Evolutionary conservation across 2,329 filamentous ascomycete species (phyloP).

Genomic region (Colletotrichum scovillei): DNA sequence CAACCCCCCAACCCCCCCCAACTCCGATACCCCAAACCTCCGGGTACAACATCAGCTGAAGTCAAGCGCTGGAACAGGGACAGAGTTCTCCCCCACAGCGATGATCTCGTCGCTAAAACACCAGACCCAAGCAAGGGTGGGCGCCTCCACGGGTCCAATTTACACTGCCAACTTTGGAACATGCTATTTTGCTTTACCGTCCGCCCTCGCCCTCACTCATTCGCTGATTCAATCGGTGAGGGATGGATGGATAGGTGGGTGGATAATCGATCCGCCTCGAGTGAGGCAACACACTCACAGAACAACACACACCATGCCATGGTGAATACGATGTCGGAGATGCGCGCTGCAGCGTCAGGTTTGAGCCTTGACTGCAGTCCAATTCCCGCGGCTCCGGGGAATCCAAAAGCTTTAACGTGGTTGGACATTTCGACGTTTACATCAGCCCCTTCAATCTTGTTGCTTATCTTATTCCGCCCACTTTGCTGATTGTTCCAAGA

Average conservation of each 20-base stretch:
- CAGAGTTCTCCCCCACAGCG: slow-evolving; percentile 22
- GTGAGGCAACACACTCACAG: not conserved
- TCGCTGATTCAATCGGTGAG: not conserved
- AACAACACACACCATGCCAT: not conserved
- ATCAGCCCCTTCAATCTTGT: slow-evolving; percentile 26
- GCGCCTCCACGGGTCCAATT: not conserved
- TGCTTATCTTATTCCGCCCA: slow-evolving; percentile 20
- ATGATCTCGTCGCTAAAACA: slow-evolving; percentile 16
- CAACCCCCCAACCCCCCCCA: not conserved
- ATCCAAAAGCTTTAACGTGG: too few relatives aligned
- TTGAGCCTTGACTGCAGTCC: not conserved
- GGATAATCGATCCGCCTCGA: not conserved
- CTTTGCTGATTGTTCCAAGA: slow-evolving; percentile 13
- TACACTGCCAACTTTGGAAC: slow-evolving; percentile 14
- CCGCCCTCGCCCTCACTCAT: not conserved
- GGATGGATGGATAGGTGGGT: not conserved
- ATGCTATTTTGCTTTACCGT: not conserved
- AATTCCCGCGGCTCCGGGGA: not conserved
- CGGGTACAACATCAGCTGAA: not conserved
- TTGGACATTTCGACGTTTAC: slow-evolving; percentile 2
- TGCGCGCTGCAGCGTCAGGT: not conserved
- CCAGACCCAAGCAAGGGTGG: not conserved
- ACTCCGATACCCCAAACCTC: not conserved
- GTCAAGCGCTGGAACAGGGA: slow-evolving; percentile 6
- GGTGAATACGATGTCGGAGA: not conserved